Percentiles rank a stretch among this genome's conserved stretches.
Evolutionary conservation across 1,284 basidiomycete genomes (phyloP).

Genomic region (Kalmanozyma brasiliensis): DNA sequence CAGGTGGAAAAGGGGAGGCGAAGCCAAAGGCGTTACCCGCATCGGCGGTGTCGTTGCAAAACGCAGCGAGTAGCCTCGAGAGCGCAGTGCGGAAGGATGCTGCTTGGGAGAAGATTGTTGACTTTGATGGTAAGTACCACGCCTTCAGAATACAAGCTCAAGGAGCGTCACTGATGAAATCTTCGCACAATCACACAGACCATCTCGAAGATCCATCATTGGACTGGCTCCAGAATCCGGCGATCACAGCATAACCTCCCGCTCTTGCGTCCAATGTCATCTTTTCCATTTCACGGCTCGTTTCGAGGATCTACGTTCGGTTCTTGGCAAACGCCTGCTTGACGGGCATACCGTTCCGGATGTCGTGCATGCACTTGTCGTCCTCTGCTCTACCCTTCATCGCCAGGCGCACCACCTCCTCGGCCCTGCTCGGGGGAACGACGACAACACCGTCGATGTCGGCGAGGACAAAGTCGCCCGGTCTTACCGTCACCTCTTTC

Average conservation of each 20-base stretch:
- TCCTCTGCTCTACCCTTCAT: constrained; percentile 77
- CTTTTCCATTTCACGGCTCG: too few relatives aligned
- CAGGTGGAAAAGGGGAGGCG: constrained; percentile 3
- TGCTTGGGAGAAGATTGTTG: constrained; percentile 31
- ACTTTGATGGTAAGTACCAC: constrained; percentile 42
- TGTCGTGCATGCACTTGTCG: constrained; percentile 79
- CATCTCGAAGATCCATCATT: constrained; percentile 42
- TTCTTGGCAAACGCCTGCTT: constrained; percentile 81
- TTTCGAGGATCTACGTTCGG: too few relatives aligned
- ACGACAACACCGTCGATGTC: constrained; percentile 92
- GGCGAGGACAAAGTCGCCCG: constrained; percentile 84
- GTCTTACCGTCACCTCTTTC: constrained; percentile 74
- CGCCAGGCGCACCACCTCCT: constrained; percentile 75
- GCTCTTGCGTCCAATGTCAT: not conserved
- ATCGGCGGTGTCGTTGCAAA: constrained; percentile 15
- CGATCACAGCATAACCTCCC: constrained; percentile 27
- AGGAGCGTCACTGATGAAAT: not conserved
- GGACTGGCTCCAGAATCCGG: constrained; percentile 41
- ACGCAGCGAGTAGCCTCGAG: constrained; percentile 17
- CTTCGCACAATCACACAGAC: constrained; percentile 24
- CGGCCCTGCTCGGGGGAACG: constrained; percentile 74
- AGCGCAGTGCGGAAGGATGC: constrained; percentile 15
- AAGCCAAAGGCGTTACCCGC: constrained; percentile 25
- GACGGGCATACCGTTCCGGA: constrained; percentile 79
- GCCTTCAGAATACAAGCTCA: too few relatives aligned